Evolutionary conservation across 192 early-diverging fungal species (phyloP).

Genomic region (Mortierella antarctica): DNA sequence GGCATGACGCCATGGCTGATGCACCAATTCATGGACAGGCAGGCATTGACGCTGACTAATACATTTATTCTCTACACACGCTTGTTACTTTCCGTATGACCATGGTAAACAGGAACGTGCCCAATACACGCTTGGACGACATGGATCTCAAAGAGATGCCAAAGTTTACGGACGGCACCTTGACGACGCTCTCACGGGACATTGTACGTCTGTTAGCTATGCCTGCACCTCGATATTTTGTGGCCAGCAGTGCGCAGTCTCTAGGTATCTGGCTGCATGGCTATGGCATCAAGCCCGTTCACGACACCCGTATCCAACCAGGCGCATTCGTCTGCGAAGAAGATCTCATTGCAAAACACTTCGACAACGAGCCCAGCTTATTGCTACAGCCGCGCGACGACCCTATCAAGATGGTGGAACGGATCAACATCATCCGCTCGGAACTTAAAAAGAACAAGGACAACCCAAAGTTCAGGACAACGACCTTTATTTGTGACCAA

Average conservation of each 20-base stretch:
- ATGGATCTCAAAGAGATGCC: constrained; percentile 56
- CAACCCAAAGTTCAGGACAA: constrained; percentile 34
- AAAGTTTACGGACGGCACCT: constrained; percentile 64
- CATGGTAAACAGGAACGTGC: constrained; percentile 30
- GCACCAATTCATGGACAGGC: neutral
- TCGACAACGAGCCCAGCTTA: constrained; percentile 54
- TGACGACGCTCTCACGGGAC: constrained; percentile 63
- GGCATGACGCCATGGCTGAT: neutral
- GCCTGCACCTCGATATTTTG: constrained; percentile 59
- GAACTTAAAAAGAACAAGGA: constrained; percentile 54
- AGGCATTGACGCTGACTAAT: neutral
- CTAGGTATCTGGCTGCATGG: constrained; percentile 67
- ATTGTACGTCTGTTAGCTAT: constrained; percentile 56
- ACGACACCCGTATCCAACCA: constrained; percentile 64
- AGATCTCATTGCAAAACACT: constrained; percentile 66
- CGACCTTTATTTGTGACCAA: constrained; percentile 41
- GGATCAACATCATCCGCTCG: constrained; percentile 55
- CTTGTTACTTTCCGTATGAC: no score
- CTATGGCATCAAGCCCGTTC: constrained; percentile 61
- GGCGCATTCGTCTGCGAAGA: constrained; percentile 65
- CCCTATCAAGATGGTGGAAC: constrained; percentile 52
- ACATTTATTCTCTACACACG: no score
- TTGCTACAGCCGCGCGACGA: constrained; percentile 17
- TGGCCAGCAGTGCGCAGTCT: constrained; percentile 63
- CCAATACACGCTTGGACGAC: constrained; percentile 45